A percentile compares a stretch with the other conserved stretches of the same genome.
These are phyloP conservation scores for Candida odintsovae DNA, from an alignment of 805 yeast genomes.

Conservation along the genomic window DNA sequence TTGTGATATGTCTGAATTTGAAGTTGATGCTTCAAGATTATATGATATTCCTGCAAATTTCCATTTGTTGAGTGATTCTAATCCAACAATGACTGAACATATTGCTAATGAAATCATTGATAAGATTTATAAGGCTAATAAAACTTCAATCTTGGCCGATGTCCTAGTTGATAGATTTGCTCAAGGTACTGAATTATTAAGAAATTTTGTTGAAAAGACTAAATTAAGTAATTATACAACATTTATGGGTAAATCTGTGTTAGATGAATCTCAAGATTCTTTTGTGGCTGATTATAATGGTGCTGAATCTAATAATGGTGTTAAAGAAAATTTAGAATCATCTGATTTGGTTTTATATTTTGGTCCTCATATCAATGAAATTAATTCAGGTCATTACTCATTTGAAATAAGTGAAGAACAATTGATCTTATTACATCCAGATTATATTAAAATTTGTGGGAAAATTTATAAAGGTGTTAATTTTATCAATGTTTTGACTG, in stretches of 20 bases:
- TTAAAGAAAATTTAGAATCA: conserved; percentile 40
- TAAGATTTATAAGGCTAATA: conserved; percentile 43
- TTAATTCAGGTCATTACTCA: conserved; percentile 63
- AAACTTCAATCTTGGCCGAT: conserved; percentile 70
- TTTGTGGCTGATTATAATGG: conserved; percentile 77
- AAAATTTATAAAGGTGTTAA: conserved; percentile 34
- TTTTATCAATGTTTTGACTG: conserved; percentile 45
- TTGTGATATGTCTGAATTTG: conserved; percentile 50
- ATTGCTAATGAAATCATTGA: conserved; percentile 41
- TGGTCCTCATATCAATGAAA: conserved; percentile 65
- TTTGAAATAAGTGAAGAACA: conserved; percentile 37
- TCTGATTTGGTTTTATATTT: conserved; percentile 67
- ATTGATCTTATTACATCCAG: conserved; percentile 46
- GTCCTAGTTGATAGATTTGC: conserved; percentile 60
- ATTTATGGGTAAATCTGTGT: conserved; percentile 62
- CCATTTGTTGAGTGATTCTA: conserved; percentile 16
- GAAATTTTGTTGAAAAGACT: conserved; percentile 38
- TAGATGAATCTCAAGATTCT: conserved; percentile 62
- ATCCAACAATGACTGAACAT: conserved; percentile 25
- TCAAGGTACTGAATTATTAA: conserved; percentile 35
- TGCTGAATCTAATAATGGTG: conserved; percentile 40
- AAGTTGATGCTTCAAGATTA: conserved; percentile 35
- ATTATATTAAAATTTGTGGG: conserved; percentile 43
- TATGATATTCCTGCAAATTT: conserved; percentile 24
- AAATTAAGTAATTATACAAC: conserved; percentile 54